Evolutionary conservation across 345 rosid genomes (phyloP), one percentile per base, ranked within the genome.

Genomic region (Lepidium sativum): DNA sequence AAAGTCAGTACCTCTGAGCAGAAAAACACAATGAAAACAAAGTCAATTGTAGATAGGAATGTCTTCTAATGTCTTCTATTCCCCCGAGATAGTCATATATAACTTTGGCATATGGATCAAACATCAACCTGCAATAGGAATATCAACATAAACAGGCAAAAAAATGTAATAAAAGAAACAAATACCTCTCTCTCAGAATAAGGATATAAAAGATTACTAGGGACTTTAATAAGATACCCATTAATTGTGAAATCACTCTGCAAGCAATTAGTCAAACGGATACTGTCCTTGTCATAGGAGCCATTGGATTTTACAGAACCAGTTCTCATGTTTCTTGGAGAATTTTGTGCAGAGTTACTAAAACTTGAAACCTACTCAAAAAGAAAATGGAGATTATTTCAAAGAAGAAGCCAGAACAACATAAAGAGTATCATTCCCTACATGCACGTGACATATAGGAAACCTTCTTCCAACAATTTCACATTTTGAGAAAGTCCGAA

Each of bases 241-340:
- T 92, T 92, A 37, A 92, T 84, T 25, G 95, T 87, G 62, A 85
- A 87, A 70, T 87, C 91, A 76, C 90, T 73, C 73, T 56, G 81
- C 70, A 79, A 63, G 62, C 81, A 83, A 70, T 87, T 80, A 60
- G 75, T 75, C 81, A 83, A 85, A 42, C 89, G 95, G 40, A 70
- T 49, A 69, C 71, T 80, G 78, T 89, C 95, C 66, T 75, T 68
- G 55, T 82, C 75, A 52, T 62, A 52, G 23, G 60, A 53, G 33
- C 8, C 52, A 52, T 1, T 41, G 1, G 54, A 64, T 14, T 39
- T 72, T 18, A 21, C 60, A 18, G 8, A 20, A 41, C 60, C 74
- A 67, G 68, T 37, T 31, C 17, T 68, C 49, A 58, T 32, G 51
- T 70, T 67, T 75, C 66, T 39, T 33, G 60, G 50, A 38, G 75